A percentile compares a stretch with the other conserved stretches of the same genome.
phyloP scores from a whole-genome alignment of 768 basidiomycete genomes.

The Guyanaporus albipodus region DNA sequence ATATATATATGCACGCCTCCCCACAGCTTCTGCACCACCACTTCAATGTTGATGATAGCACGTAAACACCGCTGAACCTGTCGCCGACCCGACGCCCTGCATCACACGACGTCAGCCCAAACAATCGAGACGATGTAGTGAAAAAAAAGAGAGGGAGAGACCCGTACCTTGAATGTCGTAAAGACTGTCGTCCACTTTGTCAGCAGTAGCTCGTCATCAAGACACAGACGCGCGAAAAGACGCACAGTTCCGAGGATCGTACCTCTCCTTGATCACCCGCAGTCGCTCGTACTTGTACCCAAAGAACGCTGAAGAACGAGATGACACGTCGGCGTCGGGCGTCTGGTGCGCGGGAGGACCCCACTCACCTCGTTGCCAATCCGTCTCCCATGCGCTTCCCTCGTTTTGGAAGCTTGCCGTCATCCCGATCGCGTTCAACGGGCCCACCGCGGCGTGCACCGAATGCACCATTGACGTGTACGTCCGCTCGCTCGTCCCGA shows the following conservation, averaged over 20 bases:
- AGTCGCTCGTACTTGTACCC: conserved; percentile 16
- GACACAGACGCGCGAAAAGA: background rate
- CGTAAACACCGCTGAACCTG: no score
- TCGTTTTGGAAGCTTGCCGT: conserved; percentile 20
- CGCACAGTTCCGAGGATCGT: conserved; percentile 13
- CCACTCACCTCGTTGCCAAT: conserved; percentile 13
- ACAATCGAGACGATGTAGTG: no score
- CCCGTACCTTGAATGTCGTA: conserved; percentile 13
- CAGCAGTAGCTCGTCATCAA: background rate
- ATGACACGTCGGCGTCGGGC: no score
- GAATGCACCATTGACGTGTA: background rate
- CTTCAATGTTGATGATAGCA: no score
- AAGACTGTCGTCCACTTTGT: no score
- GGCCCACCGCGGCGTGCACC: conserved; percentile 5
- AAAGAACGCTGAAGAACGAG: conserved; percentile 15
- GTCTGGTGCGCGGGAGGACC: no score
- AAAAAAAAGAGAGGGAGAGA: no score
- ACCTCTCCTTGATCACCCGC: conserved; percentile 11
- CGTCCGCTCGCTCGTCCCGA: no score
- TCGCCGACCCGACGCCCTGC: no score
- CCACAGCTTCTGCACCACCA: no score
- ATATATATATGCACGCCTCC: no score
- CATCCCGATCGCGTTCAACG: conserved; percentile 10
- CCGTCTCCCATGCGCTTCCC: conserved; percentile 9
- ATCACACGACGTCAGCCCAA: no score